Percentiles rank a stretch among this genome's conserved stretches.
Conservation (phyloP, 129 eudicot species). For the Ambrosia artemisiifolia region DNA sequence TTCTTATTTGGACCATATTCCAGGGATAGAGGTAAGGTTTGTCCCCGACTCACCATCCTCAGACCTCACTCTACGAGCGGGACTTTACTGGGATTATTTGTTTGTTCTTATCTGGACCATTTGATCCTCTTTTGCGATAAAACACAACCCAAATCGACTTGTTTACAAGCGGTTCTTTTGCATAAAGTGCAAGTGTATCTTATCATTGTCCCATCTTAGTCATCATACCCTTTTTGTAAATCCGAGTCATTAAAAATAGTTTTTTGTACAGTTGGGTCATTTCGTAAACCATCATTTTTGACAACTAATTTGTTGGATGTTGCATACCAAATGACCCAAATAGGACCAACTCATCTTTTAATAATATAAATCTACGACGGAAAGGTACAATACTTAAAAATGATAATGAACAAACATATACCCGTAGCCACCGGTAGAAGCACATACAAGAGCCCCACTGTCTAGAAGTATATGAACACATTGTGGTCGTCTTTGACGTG, state of each 20-base stretch:
- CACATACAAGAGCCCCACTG: constrained; percentile 72
- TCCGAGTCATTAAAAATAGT: neutral
- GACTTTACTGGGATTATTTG: no score
- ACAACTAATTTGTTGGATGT: neutral
- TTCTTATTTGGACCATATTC: neutral
- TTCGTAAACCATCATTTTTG: neutral
- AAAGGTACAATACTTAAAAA: neutral
- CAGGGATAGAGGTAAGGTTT: no score
- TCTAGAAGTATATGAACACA: constrained; percentile 84
- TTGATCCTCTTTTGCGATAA: neutral
- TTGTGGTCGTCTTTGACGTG: constrained; percentile 76
- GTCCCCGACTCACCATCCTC: no score
- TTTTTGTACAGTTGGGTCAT: no score
- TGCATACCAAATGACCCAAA: neutral
- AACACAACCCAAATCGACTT: neutral
- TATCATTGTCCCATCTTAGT: neutral
- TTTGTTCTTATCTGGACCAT: neutral
- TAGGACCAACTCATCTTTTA: neutral
- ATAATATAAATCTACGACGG: neutral
- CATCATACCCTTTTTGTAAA: neutral
- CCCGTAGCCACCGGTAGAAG: constrained; percentile 79
- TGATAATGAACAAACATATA: constrained; percentile 9
- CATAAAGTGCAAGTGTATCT: neutral
- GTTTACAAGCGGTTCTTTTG: neutral
- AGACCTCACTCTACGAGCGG: no score